Evolutionary conservation across 75 land plant genomes (phyloP).

Genomic region (Ceratopteris richardii): DNA sequence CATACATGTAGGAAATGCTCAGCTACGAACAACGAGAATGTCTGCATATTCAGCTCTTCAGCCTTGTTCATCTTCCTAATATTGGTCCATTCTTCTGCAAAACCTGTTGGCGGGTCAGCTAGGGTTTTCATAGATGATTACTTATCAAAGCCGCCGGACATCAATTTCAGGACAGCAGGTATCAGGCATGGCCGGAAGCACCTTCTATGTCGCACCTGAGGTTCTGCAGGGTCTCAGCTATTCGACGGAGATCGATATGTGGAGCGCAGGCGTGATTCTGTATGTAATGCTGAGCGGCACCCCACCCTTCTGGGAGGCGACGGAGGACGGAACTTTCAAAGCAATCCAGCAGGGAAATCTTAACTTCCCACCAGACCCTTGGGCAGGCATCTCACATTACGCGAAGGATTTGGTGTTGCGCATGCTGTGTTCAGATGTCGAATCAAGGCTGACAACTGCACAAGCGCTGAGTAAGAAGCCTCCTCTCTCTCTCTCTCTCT

Average conservation of each 20-base stretch:
- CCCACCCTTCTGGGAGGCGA: conserved; percentile 64
- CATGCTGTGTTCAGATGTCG: conserved; percentile 59
- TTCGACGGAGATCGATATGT: conserved; percentile 58
- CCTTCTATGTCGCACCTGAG: conserved; percentile 72
- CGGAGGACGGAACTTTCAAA: conserved; percentile 47
- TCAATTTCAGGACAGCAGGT: conserved; percentile 17
- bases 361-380: conserved; percentile 44
- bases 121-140: too few relatives aligned
- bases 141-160: too few relatives aligned
- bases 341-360: conserved; percentile 49
- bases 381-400: conserved; percentile 28
- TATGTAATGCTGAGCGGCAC: conserved; percentile 50
- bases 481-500: too few relatives aligned
- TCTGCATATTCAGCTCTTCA: too few relatives aligned
- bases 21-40: too few relatives aligned
- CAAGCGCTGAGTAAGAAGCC: conserved; percentile 45
- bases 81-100: too few relatives aligned
- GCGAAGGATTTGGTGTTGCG: conserved; percentile 55
- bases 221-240: conserved; percentile 47
- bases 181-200: conserved; percentile 55
- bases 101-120: too few relatives aligned
- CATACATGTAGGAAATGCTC: too few relatives aligned
- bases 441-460: conserved; percentile 42
- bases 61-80: too few relatives aligned
- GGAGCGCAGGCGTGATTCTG: conserved; percentile 69